phyloP scores from a whole-genome alignment of 768 basidiomycete genomes.

The Mycena latifolia region DNA sequence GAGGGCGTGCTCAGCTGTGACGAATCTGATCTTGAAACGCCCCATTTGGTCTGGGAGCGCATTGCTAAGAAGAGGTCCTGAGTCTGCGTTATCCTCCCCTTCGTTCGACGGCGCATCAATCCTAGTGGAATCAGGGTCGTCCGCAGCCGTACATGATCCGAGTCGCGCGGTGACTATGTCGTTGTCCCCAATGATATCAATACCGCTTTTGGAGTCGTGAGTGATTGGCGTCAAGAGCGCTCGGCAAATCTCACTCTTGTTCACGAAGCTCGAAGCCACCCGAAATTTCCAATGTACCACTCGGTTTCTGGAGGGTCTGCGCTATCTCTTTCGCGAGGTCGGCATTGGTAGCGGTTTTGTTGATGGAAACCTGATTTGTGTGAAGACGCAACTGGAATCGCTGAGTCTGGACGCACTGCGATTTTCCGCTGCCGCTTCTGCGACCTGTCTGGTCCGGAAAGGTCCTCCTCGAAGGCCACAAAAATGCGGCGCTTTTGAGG shows the following conservation, averaged over 20 bases:
- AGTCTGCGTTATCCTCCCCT: no score
- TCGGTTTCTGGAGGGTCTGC: background rate
- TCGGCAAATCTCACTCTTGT: constrained; percentile 2
- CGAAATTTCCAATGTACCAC: constrained; percentile 5
- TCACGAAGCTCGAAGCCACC: constrained; percentile 10
- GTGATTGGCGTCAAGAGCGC: background rate
- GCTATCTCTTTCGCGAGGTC: constrained; percentile 12
- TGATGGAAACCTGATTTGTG: background rate
- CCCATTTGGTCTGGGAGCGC: background rate
- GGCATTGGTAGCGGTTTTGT: background rate
- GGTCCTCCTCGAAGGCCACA: constrained; percentile 21
- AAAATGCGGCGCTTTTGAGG: constrained; percentile 19
- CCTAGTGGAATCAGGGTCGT: background rate
- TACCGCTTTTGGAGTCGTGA: no score
- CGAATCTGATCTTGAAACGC: background rate
- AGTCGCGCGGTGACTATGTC: constrained; percentile 8
- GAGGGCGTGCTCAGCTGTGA: background rate
- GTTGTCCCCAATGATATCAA: constrained; percentile 2
- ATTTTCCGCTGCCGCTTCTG: constrained; percentile 33
- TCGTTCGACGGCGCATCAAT: no score
- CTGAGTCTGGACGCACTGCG: constrained; percentile 1
- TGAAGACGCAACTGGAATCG: background rate
- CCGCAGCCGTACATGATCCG: background rate
- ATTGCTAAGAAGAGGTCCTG: no score
- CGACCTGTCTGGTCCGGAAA: background rate